Base-by-base conservation (phyloP, 2,329 filamentous ascomycete species). In the Penicillium sp. region DNA sequence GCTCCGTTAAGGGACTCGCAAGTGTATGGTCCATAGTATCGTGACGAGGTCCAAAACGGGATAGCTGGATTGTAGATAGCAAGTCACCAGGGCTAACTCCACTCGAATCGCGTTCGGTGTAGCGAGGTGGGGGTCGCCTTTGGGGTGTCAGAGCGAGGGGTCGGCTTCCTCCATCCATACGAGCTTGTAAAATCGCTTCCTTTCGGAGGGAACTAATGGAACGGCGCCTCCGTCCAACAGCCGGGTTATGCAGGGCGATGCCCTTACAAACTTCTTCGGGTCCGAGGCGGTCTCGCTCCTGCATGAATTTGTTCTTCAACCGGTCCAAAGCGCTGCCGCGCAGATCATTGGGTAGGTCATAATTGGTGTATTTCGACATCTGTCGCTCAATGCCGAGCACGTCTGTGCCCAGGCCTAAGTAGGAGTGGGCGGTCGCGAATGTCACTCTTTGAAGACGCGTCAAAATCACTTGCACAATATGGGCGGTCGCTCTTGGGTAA, bases 381-480 rank as follows among this genome's bases (percentile, higher is more conserved):
- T 91, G 88, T 72, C 91, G 91, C 72, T 99, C 95, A 0, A 93
- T 97, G 49, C 92, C 89, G 13, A 99, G 76, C 0, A 99, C 93
- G 69, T 99, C 95, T 39, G 88, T 91, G 0, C 92, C 96, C 43
- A 99, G 77, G 1, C 96, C 95, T 16, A 99, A 85, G 68, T 99
- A 99, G 53, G 91, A 91, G 79, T 97, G 95, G 0, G 92, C 95
- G 11, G 96, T 98, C 0, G 93, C 90, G 53, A 99, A 85, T 0
- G 95, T 99, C 3, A 99, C 96, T 65, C 96, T 83, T 72, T 99
- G 93, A 51, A 99, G 88, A 49, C 96, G 86, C 3, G 96, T 97
- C 31, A 99, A 78, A 60, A 99, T 99, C 46, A 99, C 93, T 71
- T 99, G 95, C 6, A 99, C 92, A 62, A 99, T 98, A 69, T 99